Conservation (phyloP, 176 grass and related monocot genomes). For the Neostapfia colusana region DNA sequence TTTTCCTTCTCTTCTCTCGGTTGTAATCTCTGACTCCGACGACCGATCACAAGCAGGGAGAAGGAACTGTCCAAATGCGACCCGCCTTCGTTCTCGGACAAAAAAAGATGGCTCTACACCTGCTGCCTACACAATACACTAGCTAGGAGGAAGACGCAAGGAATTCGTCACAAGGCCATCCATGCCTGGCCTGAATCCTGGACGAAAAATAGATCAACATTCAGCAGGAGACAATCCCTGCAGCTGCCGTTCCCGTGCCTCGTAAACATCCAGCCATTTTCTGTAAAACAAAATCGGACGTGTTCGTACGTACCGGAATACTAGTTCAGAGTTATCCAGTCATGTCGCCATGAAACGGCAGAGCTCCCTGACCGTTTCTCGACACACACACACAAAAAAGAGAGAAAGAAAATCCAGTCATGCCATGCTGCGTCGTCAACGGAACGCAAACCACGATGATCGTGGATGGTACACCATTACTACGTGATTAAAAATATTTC, state of each 20-base stretch:
- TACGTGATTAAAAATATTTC: not conserved
- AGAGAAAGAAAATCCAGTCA: not conserved
- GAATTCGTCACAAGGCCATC: not conserved
- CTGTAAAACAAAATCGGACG: not conserved
- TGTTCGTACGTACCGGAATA: not conserved
- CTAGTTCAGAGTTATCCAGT: constrained; percentile 3
- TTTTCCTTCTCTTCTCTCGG: not conserved
- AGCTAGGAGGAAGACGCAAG: constrained; percentile 9
- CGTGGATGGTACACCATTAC: not conserved
- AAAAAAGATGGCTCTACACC: not conserved
- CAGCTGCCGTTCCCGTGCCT: not conserved
- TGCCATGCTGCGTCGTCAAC: not conserved
- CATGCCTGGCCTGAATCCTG: not conserved
- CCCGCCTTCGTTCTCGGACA: not conserved
- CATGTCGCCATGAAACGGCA: not conserved
- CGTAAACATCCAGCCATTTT: not conserved
- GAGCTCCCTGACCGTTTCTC: not conserved
- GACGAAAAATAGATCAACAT: not conserved
- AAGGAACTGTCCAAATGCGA: not conserved
- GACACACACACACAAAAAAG: too few relatives aligned
- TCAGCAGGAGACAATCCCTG: constrained; percentile 16
- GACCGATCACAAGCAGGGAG: not conserved
- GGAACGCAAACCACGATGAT: not conserved
- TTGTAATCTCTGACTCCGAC: not conserved
- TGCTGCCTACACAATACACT: not conserved